Conservation (phyloP, 176 grass and related monocot genomes). For the Aegilops umbellulata region DNA sequence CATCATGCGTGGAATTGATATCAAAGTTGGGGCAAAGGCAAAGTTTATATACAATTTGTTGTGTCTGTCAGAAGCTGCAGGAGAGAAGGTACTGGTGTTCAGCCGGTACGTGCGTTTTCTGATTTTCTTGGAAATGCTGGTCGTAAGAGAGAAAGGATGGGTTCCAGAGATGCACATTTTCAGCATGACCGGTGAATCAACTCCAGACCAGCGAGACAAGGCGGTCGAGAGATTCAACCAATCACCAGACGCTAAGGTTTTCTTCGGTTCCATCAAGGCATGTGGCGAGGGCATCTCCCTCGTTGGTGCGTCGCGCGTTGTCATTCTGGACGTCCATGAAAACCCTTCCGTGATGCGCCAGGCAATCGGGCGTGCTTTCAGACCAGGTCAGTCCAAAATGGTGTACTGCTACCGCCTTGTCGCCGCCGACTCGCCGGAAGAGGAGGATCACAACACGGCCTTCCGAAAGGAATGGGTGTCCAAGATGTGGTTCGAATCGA, state of each 20-base stretch:
- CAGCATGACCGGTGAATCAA: constrained; percentile 42
- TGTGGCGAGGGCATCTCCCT: constrained; percentile 87
- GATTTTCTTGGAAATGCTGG: constrained; percentile 54
- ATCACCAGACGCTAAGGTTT: constrained; percentile 61
- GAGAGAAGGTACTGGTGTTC: constrained; percentile 79
- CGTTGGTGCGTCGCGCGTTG: constrained; percentile 60
- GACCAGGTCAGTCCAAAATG: constrained; percentile 68
- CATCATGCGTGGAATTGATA: constrained; percentile 33
- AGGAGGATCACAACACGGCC: constrained; percentile 58
- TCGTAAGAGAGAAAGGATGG: constrained; percentile 66
- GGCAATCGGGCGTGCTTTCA: constrained; percentile 67
- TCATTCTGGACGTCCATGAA: constrained; percentile 83
- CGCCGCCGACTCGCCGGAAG: constrained; percentile 56
- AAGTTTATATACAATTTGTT: constrained; percentile 59
- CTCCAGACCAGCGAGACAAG: constrained; percentile 49
- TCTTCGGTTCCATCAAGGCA: constrained; percentile 84
- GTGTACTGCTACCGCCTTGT: constrained; percentile 73
- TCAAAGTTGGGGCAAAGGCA: constrained; percentile 61
- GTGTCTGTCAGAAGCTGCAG: constrained; percentile 56
- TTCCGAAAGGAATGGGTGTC: constrained; percentile 68
- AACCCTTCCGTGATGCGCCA: constrained; percentile 82
- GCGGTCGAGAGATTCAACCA: constrained; percentile 67
- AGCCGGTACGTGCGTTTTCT: constrained; percentile 66
- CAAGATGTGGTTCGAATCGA: constrained; percentile 86
- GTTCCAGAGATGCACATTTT: constrained; percentile 53